Percentiles rank a stretch among this genome's conserved stretches.
These are phyloP conservation scores for Hericium coralloides DNA, from an alignment of 768 basidiomycete species.

Conservation along the genomic window DNA sequence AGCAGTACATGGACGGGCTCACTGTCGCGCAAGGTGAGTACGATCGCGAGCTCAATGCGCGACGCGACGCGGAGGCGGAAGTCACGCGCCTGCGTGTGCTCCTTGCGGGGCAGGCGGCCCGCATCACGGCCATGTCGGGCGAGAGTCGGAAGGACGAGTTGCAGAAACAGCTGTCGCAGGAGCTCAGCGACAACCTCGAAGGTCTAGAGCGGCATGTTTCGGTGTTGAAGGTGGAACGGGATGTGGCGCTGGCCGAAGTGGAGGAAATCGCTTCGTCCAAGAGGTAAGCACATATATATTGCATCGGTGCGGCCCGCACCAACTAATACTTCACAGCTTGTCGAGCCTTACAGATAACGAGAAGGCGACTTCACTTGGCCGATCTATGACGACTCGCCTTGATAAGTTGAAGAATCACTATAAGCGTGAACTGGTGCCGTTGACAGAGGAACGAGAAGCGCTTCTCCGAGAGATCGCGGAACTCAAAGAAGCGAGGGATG, in stretches of 20 bases:
- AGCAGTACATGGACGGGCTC: conserved; percentile 87
- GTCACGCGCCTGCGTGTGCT: conserved; percentile 78
- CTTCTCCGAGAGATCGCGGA: conserved; percentile 78
- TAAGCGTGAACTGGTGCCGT: conserved; percentile 74
- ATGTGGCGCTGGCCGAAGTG: conserved; percentile 87
- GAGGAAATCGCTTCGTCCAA: conserved; percentile 77
- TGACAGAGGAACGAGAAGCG: conserved; percentile 74
- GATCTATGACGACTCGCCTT: conserved; percentile 76
- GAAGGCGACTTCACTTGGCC: conserved; percentile 27
- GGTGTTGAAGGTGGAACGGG: conserved; percentile 80
- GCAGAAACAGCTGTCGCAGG: conserved; percentile 69
- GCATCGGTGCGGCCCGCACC: background rate
- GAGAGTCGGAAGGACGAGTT: conserved; percentile 72
- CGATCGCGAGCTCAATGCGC: conserved; percentile 79
- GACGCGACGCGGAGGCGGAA: conserved; percentile 89
- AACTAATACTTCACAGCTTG: conserved; percentile 12
- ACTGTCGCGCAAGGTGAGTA: conserved; percentile 92
- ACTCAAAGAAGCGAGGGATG: conserved; percentile 77
- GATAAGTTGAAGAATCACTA: conserved; percentile 86
- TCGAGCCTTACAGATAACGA: conserved; percentile 7
- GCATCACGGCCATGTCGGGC: conserved; percentile 76
- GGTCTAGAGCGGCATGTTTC: conserved; percentile 82
- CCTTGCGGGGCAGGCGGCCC: conserved; percentile 82
- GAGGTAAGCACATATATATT: conserved; percentile 40
- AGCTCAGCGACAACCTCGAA: conserved; percentile 66